Evolutionary conservation across 192 early-diverging fungal species (phyloP).

Genomic region (Phlyctochytrium bullatum): DNA sequence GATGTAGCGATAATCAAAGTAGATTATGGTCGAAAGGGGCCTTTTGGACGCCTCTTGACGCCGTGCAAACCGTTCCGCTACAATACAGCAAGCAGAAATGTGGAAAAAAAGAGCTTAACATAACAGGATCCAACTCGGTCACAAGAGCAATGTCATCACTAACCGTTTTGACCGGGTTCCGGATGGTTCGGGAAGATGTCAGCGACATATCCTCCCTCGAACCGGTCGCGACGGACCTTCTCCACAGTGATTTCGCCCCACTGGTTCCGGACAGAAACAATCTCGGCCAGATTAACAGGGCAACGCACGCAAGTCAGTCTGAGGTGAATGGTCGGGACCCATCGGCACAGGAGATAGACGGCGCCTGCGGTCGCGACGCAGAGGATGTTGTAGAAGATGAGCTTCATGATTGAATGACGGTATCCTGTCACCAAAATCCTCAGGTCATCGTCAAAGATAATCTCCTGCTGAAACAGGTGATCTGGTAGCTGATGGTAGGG

Average conservation of each 20-base stretch:
- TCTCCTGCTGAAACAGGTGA: slow-evolving; percentile 35
- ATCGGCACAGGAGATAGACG: slow-evolving; percentile 75
- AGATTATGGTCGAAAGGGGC: slow-evolving; percentile 19
- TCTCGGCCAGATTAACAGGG: slow-evolving; percentile 72
- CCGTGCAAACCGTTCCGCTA: no score
- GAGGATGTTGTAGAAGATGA: slow-evolving; percentile 62
- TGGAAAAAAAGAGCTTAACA: no score
- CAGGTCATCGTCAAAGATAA: slow-evolving; percentile 48
- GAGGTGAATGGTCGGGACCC: slow-evolving; percentile 79
- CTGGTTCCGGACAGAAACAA: slow-evolving; percentile 55
- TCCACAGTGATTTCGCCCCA: slow-evolving; percentile 40
- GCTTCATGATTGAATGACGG: slow-evolving; percentile 39
- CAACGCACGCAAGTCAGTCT: slow-evolving; percentile 61
- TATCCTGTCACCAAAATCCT: slow-evolving; percentile 64
- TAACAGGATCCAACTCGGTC: no score
- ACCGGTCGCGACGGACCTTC: slow-evolving; percentile 20
- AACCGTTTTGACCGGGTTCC: not conserved
- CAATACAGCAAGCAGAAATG: no score
- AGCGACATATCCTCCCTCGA: slow-evolving; percentile 26
- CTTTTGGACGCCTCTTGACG: not conserved
- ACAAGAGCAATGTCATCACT: no score
- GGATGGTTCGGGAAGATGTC: slow-evolving; percentile 38
- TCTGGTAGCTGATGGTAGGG: not conserved
- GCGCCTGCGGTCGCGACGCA: slow-evolving; percentile 69
- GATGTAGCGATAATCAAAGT: slow-evolving; percentile 53